Conservation (phyloP, 192 early-diverging fungal genomes). For the Coemansia biformis region DNA sequence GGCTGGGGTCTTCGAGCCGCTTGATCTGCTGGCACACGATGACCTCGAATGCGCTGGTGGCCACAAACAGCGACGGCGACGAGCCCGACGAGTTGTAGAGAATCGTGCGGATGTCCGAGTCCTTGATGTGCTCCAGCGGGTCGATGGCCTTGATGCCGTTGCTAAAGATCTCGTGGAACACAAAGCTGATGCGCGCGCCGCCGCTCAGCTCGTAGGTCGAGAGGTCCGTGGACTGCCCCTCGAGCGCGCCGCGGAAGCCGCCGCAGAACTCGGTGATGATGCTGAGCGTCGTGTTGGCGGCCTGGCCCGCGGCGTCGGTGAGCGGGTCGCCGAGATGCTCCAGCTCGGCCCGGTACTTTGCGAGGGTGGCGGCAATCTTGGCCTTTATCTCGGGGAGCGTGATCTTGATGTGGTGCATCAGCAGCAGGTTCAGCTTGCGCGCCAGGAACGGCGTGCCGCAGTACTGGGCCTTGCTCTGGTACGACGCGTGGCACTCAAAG, state of each 20-base stretch:
- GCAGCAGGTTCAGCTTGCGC: constrained; percentile 94
- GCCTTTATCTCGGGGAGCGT: constrained; percentile 99
- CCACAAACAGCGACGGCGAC: constrained; percentile 95
- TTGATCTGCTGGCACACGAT: constrained; percentile 99
- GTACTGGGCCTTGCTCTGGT: constrained; percentile 94
- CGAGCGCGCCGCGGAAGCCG: constrained; percentile 93
- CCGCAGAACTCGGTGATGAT: constrained; percentile 99
- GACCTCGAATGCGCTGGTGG: constrained; percentile 94
- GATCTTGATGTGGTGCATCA: constrained; percentile 99
- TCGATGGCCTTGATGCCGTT: constrained; percentile 91
- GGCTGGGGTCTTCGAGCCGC: constrained; percentile 92
- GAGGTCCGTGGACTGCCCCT: constrained; percentile 93
- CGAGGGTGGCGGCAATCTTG: constrained; percentile 81
- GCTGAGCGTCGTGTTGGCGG: constrained; percentile 88
- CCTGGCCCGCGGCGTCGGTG: constrained; percentile 65
- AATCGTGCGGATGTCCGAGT: constrained; percentile 96
- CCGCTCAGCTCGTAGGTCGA: constrained; percentile 93
- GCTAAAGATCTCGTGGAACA: constrained; percentile 96
- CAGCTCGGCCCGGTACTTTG: constrained; percentile 84
- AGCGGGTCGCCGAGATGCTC: constrained; percentile 86
- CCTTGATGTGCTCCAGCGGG: constrained; percentile 98
- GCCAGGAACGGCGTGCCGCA: constrained; percentile 99
- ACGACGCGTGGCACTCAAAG: constrained; percentile 94
- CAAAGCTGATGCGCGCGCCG: constrained; percentile 98
- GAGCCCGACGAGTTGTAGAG: constrained; percentile 98